Evolutionary conservation across 106 monocot genomes (phyloP), one percentile per base, ranked within the genome.

Genomic region (Triglochin maritima): DNA sequence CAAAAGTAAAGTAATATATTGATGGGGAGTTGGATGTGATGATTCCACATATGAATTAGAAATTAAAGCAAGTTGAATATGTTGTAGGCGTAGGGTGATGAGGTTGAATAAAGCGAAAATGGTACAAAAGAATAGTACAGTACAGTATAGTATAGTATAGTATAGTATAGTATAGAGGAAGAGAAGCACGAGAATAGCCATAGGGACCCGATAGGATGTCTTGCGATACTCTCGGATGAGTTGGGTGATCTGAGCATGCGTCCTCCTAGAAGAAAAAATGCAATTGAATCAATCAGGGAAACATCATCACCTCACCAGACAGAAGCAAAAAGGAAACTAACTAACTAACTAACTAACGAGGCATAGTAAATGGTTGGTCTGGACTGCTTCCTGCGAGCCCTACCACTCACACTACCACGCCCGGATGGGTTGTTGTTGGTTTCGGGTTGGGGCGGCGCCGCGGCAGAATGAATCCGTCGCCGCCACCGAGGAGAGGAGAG

Each of bases 381-480:
- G 3, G 49, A 43, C 17, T n/a, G 62, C 60, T 82, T 92, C 75
- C 64, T 84, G 78, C 76, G 72, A 13, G 69, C 77, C 64, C 70
- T 82, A 43, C 57, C 50, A 44, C 55, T 79, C 12, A 57, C 29
- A 1, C 29, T 52, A n/a, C n/a, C n/a, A n/a, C 15, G 69, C 47
- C 44, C 16, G 46, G 29, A 10, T 13, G 12, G 9, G 47, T 45
- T 69, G 55, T n/a, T 41, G 63, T 9, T 66, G 7, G 7, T 52
- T 11, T 52, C 1, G 11, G 52, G 9, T 52, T 52, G 7, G n/a
- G n/a, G n/a, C n/a, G n/a, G n/a, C n/a, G n/a, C n/a, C n/a, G n/a
- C n/a, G n/a, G n/a, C n/a, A n/a, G n/a, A 43, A 99, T 73, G 75
- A 99, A 99, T n/a, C n/a, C n/a, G 8, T 92, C 98, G 50, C 98